These are phyloP conservation scores for Cymodocea nodosa DNA, from an alignment of 116 monocot species.

Conservation along the genomic window DNA sequence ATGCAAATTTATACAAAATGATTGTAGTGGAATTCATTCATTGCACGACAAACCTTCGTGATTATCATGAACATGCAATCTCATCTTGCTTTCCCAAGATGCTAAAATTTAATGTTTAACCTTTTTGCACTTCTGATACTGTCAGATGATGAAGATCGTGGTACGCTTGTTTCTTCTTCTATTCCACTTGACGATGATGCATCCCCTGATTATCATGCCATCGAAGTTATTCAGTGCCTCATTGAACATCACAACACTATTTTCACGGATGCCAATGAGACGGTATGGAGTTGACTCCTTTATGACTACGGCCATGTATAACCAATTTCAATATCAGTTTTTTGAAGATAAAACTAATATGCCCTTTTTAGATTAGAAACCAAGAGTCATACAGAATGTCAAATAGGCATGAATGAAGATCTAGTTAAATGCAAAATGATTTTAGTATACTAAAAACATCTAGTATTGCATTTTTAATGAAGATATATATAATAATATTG, in stretches of 20 bases:
- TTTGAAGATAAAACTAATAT: no score
- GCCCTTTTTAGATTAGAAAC: not conserved
- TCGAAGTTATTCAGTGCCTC: conserved; percentile 86
- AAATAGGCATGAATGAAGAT: no score
- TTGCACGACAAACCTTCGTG: no score
- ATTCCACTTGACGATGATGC: conserved; percentile 77
- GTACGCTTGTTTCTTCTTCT: conserved; percentile 33
- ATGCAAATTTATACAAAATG: no score
- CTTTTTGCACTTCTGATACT: conserved; percentile 10
- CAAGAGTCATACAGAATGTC: not conserved
- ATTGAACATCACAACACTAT: conserved; percentile 91
- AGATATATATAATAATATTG: no score
- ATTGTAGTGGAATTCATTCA: no score
- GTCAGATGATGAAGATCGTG: conserved; percentile 42
- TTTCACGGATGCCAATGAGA: conserved; percentile 94
- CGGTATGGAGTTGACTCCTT: conserved; percentile 45
- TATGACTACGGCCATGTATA: no score
- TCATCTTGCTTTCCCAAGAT: not conserved
- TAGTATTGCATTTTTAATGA: no score
- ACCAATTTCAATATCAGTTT: no score
- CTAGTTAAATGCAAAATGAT: no score
- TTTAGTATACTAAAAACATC: no score
- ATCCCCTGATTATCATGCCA: conserved; percentile 66
- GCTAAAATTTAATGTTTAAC: not conserved
- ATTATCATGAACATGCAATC: not conserved